A percentile compares a stretch with the other conserved stretches of the same genome.
phyloP scores from a whole-genome alignment of 2,329 filamentous ascomycete genomes.

The Stemphylium lycopersici region DNA sequence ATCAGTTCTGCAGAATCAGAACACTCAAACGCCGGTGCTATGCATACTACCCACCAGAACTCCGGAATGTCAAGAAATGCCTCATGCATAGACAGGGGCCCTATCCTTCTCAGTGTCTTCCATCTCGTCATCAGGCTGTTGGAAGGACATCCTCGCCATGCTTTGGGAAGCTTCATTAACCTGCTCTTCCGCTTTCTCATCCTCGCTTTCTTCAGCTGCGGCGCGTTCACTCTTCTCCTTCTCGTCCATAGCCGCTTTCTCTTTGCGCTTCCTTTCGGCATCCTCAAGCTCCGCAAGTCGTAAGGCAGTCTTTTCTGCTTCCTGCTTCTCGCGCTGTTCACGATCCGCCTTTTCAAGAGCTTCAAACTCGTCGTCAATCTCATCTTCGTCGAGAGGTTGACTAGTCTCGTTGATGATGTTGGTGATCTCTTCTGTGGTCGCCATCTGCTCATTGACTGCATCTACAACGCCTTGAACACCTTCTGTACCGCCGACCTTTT shows the following conservation, averaged over 20 bases:
- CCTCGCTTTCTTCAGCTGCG: not conserved
- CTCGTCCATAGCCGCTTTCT: conserved; percentile 57
- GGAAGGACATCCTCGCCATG: conserved; percentile 28
- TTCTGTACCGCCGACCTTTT: conserved; percentile 76
- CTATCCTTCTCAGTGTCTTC: conserved; percentile 26
- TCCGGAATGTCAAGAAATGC: not conserved
- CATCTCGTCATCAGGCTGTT: conserved; percentile 22
- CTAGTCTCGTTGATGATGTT: conserved; percentile 71
- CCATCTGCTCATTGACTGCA: conserved; percentile 78
- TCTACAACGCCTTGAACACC: conserved; percentile 78
- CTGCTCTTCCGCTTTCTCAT: conserved; percentile 13
- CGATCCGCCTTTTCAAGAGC: conserved; percentile 74
- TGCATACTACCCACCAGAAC: conserved; percentile 13
- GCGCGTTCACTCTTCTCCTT: conserved; percentile 37
- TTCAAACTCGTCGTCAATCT: conserved; percentile 87
- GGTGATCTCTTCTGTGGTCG: conserved; percentile 74
- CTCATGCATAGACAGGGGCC: conserved; percentile 22
- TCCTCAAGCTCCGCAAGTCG: conserved; percentile 46
- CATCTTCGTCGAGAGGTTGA: conserved; percentile 70
- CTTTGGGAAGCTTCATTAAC: conserved; percentile 26
- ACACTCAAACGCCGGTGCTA: conserved; percentile 26
- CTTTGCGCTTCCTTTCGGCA: conserved; percentile 38
- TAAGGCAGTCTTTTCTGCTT: conserved; percentile 57
- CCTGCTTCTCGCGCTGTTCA: conserved; percentile 73
- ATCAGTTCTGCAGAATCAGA: not conserved